A percentile compares a stretch with the other conserved stretches of the same genome.
Conservation (phyloP, 2,329 filamentous ascomycete genomes). For the Fusarium protoensiforme region DNA sequence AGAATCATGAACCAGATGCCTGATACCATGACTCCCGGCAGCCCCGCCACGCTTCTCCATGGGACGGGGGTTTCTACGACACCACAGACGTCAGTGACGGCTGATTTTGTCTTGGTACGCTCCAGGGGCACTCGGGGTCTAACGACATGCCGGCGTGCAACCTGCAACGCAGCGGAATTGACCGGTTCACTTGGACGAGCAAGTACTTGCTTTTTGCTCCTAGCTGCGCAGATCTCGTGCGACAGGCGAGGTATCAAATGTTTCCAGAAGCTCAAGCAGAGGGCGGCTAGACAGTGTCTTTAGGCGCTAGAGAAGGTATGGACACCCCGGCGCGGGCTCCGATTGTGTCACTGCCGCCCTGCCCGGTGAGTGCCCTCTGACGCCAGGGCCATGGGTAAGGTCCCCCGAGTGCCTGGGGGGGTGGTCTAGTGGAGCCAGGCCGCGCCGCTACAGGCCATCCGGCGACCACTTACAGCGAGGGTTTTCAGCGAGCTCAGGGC, state of each 20-base stretch:
- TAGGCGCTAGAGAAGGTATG: background rate
- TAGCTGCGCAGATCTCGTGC: slow-evolving; percentile 6
- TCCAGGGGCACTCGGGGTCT: background rate
- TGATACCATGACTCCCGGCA: slow-evolving; percentile 4
- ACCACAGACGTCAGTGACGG: slow-evolving; percentile 3
- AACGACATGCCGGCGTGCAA: background rate
- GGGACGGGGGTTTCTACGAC: background rate
- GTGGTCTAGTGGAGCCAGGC: slow-evolving; percentile 4
- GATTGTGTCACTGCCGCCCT: slow-evolving; percentile 11
- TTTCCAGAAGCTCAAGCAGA: slow-evolving; percentile 28
- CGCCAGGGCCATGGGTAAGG: slow-evolving; percentile 27
- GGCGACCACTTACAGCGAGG: slow-evolving; percentile 12
- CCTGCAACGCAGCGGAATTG: background rate
- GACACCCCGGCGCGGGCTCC: slow-evolving; percentile 10
- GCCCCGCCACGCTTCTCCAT: background rate
- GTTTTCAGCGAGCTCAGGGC: slow-evolving; percentile 31
- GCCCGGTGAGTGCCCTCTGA: slow-evolving; percentile 23
- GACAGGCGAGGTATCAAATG: slow-evolving; percentile 6
- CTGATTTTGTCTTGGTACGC: background rate
- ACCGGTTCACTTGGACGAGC: background rate
- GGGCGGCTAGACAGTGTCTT: slow-evolving; percentile 4
- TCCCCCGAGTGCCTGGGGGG: slow-evolving; percentile 10
- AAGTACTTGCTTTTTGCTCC: background rate
- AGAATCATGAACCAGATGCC: slow-evolving; percentile 5
- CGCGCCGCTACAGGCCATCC: slow-evolving; percentile 3